Percentiles rank a stretch among this genome's conserved stretches.
Conservation (phyloP, 2,329 filamentous ascomycete genomes). For the Dactylellina haptotyla region DNA sequence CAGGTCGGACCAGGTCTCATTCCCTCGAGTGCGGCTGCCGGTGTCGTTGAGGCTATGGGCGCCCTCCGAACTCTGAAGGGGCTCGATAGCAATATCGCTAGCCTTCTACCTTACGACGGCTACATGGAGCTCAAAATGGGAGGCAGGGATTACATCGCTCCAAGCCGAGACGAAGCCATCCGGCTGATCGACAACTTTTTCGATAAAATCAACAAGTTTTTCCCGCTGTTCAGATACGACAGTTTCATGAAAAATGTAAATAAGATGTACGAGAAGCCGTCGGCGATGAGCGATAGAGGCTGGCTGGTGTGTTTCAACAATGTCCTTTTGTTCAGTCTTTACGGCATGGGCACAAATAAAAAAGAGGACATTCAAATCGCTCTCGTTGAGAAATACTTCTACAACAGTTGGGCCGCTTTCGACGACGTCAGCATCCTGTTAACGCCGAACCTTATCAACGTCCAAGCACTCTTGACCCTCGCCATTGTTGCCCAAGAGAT, state of each 20-base stretch:
- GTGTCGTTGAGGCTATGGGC: conserved; percentile 56
- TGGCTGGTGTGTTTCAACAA: conserved; percentile 59
- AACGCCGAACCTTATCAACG: conserved; percentile 68
- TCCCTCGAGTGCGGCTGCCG: conserved; percentile 16
- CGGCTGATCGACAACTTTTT: conserved; percentile 54
- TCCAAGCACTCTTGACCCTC: conserved; percentile 71
- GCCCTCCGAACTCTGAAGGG: conserved; percentile 56
- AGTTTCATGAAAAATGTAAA: conserved; percentile 54
- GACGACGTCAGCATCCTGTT: conserved; percentile 68
- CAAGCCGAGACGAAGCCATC: conserved; percentile 49
- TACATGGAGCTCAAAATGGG: conserved; percentile 56
- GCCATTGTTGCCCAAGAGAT: conserved; percentile 72
- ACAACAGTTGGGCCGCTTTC: conserved; percentile 60
- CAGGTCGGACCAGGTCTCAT: conserved; percentile 32
- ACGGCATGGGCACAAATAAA: conserved; percentile 52
- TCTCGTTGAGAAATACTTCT: conserved; percentile 55
- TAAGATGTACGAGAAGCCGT: conserved; percentile 53
- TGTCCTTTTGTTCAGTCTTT: conserved; percentile 57
- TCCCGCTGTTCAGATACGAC: conserved; percentile 50
- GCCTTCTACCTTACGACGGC: conserved; percentile 57
- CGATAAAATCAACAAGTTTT: conserved; percentile 51
- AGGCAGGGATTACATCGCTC: conserved; percentile 50
- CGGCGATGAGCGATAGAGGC: conserved; percentile 55
- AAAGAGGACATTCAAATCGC: conserved; percentile 47
- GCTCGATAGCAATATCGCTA: conserved; percentile 56